Conservation (phyloP, 139 green algal species). For the Auxenochlorella protothecoides region DNA sequence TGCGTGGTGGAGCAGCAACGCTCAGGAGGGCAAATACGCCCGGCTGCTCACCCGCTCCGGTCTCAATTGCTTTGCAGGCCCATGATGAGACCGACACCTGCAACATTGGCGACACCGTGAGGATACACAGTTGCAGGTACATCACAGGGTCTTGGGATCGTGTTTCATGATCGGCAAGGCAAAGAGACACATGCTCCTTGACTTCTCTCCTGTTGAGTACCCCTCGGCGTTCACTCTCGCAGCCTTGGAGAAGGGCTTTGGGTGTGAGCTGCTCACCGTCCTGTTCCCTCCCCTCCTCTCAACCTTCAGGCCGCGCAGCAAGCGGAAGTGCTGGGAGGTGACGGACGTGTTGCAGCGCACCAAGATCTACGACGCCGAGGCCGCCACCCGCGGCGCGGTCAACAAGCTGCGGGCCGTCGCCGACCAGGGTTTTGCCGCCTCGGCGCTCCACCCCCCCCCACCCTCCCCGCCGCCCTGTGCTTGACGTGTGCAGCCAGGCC, state of each 20-base stretch:
- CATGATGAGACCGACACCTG: slow-evolving; percentile 47
- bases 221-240: no score
- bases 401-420: slow-evolving; percentile 1
- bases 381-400: slow-evolving; percentile 17
- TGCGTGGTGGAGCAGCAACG: no score
- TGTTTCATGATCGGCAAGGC: no score
- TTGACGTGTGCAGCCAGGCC: no score
- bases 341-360: slow-evolving; percentile 33
- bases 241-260: no score
- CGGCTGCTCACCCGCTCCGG: not conserved
- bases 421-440: slow-evolving; percentile 18
- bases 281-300: not conserved
- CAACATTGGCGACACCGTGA: slow-evolving; percentile 47
- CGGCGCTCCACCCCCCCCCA: not conserved
- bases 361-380: slow-evolving; percentile 32
- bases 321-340: slow-evolving; percentile 39
- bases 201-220: no score
- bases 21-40: no score
- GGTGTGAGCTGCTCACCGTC: no score
- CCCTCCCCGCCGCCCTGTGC: no score
- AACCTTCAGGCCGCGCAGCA: slow-evolving; percentile 40
- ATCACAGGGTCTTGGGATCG: not conserved
- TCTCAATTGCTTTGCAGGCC: slow-evolving; percentile 14
- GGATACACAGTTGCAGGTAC: slow-evolving; percentile 34
- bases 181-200: no score